Conservation (phyloP, 148 eudicot species). For the Dianthus caryophyllus region DNA sequence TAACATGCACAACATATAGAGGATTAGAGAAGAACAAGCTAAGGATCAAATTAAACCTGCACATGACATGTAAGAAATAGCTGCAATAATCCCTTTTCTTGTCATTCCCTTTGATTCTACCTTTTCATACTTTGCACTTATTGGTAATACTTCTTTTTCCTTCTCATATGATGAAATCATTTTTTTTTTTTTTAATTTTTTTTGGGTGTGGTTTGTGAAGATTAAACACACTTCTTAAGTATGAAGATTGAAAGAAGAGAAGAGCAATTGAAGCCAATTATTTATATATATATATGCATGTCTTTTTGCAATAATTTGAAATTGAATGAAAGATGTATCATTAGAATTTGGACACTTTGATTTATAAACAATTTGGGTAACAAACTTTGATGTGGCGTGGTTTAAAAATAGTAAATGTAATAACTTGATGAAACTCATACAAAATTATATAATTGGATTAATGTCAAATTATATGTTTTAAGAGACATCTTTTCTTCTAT, state of each 20-base stretch:
- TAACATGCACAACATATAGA: too few species aligned
- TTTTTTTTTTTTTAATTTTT: neutral
- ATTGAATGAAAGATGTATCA: too few species aligned
- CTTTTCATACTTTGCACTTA: constrained; percentile 13
- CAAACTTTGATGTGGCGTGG: too few species aligned
- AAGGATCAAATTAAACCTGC: constrained; percentile 49
- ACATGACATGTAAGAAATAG: constrained; percentile 49
- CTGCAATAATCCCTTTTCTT: constrained; percentile 38
- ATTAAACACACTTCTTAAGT: neutral
- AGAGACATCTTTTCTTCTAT: too few species aligned
- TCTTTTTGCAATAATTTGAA: neutral
- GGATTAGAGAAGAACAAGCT: too few species aligned
- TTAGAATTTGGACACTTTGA: too few species aligned
- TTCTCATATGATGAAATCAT: constrained; percentile 28
- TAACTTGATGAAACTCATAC: too few species aligned
- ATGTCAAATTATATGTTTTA: too few species aligned
- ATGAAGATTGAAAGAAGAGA: neutral
- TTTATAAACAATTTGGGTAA: too few species aligned
- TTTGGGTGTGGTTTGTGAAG: neutral
- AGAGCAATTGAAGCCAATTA: neutral
- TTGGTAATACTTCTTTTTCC: constrained; percentile 22
- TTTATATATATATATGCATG: neutral
- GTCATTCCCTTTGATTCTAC: constrained; percentile 35
- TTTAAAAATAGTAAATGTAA: too few species aligned
- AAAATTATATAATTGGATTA: too few species aligned